Conservation (phyloP, 208 protist genomes). For the Vickermania ingenoplastis region DNA sequence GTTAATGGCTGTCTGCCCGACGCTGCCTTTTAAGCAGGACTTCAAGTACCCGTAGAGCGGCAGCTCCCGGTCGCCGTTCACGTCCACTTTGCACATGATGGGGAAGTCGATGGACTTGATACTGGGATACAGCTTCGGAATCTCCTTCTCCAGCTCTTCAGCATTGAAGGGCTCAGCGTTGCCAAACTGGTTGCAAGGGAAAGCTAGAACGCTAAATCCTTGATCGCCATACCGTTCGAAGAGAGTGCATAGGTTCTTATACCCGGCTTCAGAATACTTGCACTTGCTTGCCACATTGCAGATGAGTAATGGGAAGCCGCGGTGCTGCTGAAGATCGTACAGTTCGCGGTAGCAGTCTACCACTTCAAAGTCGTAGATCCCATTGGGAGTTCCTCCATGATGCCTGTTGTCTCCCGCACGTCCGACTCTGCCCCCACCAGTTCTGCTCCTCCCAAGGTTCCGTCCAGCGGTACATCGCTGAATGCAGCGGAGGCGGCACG, state of each 20-base stretch:
- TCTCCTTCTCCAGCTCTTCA: conserved; percentile 65
- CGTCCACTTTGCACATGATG: conserved; percentile 87
- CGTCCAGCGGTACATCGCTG: too few relatives aligned
- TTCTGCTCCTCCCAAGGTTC: too few relatives aligned
- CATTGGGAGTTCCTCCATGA: conserved; percentile 7
- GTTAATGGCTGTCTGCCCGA: conserved; percentile 63
- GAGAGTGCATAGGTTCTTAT: conserved; percentile 58
- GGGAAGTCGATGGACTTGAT: conserved; percentile 60
- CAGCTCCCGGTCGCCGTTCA: conserved; percentile 73
- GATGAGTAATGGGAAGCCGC: conserved; percentile 83
- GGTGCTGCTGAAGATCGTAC: conserved; percentile 81
- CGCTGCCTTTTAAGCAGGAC: conserved; percentile 36
- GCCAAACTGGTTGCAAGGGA: conserved; percentile 90
- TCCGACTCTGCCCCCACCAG: too few relatives aligned
- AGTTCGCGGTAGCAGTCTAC: conserved; percentile 49
- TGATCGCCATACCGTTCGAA: conserved; percentile 79
- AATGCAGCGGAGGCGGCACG: too few relatives aligned
- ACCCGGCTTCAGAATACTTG: conserved; percentile 49
- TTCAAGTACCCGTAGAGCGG: conserved; percentile 85
- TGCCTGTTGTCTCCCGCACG: too few relatives aligned
- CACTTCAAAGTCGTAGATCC: conserved; percentile 75
- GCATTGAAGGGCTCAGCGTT: conserved; percentile 73
- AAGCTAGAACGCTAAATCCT: conserved; percentile 86
- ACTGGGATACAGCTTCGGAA: conserved; percentile 40
- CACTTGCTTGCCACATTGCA: conserved; percentile 90